A percentile compares a stretch with the other conserved stretches of the same genome.
These are phyloP conservation scores for Gamsiella multidivaricata DNA, from an alignment of 192 early-diverging fungal species.

Conservation along the genomic window DNA sequence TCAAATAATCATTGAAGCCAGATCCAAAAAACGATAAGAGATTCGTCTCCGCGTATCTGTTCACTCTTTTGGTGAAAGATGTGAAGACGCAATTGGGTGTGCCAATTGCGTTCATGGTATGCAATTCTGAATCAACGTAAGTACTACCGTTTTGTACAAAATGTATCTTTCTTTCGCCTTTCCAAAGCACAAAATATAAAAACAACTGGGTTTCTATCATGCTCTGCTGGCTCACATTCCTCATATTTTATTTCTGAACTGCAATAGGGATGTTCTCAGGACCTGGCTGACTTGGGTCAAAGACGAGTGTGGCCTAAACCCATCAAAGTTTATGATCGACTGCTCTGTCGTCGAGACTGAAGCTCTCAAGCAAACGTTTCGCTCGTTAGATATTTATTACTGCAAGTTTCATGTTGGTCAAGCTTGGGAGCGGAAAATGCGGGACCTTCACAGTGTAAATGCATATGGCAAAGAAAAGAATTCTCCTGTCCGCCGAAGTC, in stretches of 20 bases:
- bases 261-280: not conserved
- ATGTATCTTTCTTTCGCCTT: no score
- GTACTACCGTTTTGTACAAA: not conserved
- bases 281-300: conserved; percentile 7
- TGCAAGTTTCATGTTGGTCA: not conserved
- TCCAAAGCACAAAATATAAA: no score
- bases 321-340: conserved; percentile 1
- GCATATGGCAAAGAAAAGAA: no score
- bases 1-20: not conserved
- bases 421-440: no score
- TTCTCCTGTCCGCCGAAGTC: no score
- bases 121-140: no score
- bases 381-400: not conserved
- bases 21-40: not conserved
- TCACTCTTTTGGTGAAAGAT: not conserved
- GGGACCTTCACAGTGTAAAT: no score
- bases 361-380: not conserved
- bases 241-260: not conserved
- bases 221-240: not conserved
- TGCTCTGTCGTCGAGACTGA: not conserved
- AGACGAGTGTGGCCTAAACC: not conserved
- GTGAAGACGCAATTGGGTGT: not conserved
- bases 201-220: not conserved
- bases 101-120: not conserved
- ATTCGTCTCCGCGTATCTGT: not conserved